A percentile compares a stretch with the other conserved stretches of the same genome.
Evolutionary conservation across 2,329 filamentous ascomycete genomes (phyloP).

Genomic region (Paecilomyces variotii): DNA sequence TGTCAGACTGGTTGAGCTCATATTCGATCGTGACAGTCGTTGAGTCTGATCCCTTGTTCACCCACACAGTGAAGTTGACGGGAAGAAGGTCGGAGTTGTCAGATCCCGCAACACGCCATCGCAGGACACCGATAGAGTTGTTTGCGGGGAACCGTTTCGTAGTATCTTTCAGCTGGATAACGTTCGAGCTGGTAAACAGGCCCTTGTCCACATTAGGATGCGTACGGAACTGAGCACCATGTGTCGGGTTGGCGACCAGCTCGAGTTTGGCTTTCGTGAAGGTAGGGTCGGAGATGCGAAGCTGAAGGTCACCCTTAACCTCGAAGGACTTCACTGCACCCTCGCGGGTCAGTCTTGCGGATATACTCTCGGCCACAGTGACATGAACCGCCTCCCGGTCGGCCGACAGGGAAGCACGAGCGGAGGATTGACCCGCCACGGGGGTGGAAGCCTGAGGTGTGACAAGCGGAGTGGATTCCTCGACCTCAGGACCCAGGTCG

Average conservation of each 20-base stretch:
- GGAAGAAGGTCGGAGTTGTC: constrained; percentile 76
- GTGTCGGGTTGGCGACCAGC: constrained; percentile 65
- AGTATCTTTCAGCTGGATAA: constrained; percentile 83
- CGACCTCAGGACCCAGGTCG: constrained; percentile 79
- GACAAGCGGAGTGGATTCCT: constrained; percentile 64
- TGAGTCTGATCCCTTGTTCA: constrained; percentile 75
- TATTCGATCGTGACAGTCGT: constrained; percentile 94
- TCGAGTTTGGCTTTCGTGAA: constrained; percentile 88
- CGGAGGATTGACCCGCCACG: constrained; percentile 44
- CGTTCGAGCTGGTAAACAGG: constrained; percentile 72
- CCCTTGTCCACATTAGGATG: constrained; percentile 94
- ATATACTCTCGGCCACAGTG: constrained; percentile 82
- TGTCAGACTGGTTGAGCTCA: constrained; percentile 73
- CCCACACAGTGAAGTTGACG: constrained; percentile 96
- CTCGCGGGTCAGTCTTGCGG: constrained; percentile 79
- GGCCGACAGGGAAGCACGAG: constrained; percentile 56
- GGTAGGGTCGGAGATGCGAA: constrained; percentile 79
- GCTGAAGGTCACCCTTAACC: constrained; percentile 84
- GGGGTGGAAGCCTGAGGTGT: constrained; percentile 47
- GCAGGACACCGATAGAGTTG: constrained; percentile 83
- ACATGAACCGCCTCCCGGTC: constrained; percentile 84
- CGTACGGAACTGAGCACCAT: constrained; percentile 84
- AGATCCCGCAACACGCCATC: constrained; percentile 75
- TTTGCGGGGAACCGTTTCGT: constrained; percentile 88
- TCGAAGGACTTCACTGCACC: constrained; percentile 78